Base-by-base conservation (phyloP, 495 filamentous ascomycete species). In the Lasiosphaeriaceae sp. region DNA sequence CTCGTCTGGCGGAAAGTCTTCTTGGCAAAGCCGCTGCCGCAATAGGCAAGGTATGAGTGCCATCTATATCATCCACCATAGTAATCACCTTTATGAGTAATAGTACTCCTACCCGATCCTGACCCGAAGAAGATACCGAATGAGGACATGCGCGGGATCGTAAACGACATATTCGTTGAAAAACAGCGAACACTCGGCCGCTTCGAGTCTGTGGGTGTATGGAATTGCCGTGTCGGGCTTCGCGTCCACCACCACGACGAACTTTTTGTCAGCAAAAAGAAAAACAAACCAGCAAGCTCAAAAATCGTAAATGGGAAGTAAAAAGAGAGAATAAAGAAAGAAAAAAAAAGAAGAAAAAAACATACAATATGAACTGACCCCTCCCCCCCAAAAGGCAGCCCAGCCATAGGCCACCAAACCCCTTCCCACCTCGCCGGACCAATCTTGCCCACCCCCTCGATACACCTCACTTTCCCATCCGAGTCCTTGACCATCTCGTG, bases 111-210 rank as follows among this genome's bases (percentile, higher is more conserved):
- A 3, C 37, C n/a, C 14, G 37, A 41, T 41, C 37, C 14, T 41
- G 37, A 41, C 37, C 37, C 37, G 37, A 14, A 41, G 14, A 3
- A 41, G 37, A 41, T 41, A 41, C 11, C 37, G 37, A 41, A 41
- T 41, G 14, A 41, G 37, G 4, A 41, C 2, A 41, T 41, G 37
- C 4, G 37, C 11, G 37, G 52, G 22, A 37, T 46, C 23, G 41
- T 54, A 54, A 7, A 54, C 19, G 9, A 54, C 52, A 34, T 54
- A 54, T 14, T 54, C 52, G 22, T 54, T 54, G 20, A 45, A 54
- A 19, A 20, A 21, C n/a, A 54, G 19, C 7, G 24, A 5, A 20
- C 34, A 29, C n/a, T 21, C 39, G 11, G 23, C 23, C 37, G n/a
- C 4, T 9, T 17, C 46, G 7, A 41, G 3, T 4, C 12, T 16